phyloP scores from a whole-genome alignment of 768 basidiomycete genomes.

The Pholiota conissans region DNA sequence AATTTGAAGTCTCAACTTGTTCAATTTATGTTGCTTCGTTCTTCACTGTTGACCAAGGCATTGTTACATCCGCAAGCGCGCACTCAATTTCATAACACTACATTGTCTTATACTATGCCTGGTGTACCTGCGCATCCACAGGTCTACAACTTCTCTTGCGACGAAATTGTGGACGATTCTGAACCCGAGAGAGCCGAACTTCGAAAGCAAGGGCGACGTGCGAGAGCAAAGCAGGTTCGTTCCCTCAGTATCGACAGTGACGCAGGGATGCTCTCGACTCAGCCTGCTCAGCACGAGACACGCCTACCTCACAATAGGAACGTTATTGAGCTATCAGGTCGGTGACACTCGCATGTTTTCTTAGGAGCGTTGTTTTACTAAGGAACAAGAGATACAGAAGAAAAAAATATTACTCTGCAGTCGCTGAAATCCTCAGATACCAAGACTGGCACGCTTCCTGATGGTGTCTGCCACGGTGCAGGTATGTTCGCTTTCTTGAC shows the following conservation, averaged over 20 bases:
- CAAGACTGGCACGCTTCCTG: neutral
- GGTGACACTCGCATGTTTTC: neutral
- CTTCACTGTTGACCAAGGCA: neutral
- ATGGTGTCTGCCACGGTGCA: neutral
- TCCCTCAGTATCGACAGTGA: neutral
- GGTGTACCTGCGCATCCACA: neutral
- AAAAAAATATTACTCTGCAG: neutral
- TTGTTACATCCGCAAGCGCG: too few species aligned
- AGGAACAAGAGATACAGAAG: conserved; percentile 14
- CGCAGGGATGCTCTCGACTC: neutral
- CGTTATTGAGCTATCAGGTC: conserved; percentile 27
- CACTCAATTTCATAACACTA: neutral
- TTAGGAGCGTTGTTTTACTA: neutral
- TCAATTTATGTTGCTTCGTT: neutral
- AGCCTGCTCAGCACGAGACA: neutral
- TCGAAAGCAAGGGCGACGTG: conserved; percentile 20
- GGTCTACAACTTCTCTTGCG: conserved; percentile 1
- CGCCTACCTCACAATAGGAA: neutral
- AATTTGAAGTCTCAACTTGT: neutral
- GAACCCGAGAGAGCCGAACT: conserved; percentile 64
- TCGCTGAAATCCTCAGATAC: neutral
- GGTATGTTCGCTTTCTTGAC: neutral
- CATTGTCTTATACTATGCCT: neutral
- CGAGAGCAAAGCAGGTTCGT: conserved; percentile 2
- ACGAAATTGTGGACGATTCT: conserved; percentile 63